phyloP scores from a whole-genome alignment of 1,139 yeast genomes.

The Nadsonia starkeyi-henricii region DNA sequence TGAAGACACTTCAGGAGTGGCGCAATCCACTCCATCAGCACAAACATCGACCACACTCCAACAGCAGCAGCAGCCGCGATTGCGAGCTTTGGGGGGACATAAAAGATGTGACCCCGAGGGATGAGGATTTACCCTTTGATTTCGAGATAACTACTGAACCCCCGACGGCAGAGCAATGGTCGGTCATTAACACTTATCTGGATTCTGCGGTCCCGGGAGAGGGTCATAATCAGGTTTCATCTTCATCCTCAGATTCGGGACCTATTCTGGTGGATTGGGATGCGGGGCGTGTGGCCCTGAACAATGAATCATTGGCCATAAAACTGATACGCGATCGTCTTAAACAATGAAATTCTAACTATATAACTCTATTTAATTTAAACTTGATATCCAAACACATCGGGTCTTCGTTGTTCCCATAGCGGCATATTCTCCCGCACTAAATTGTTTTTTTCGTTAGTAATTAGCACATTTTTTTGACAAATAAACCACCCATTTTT shows the following conservation, averaged over 20 bases:
- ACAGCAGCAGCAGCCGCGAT: too few relatives aligned
- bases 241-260: not conserved
- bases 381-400: constrained; percentile 27
- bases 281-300: not conserved
- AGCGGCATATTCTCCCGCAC: constrained; percentile 64
- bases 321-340: not conserved
- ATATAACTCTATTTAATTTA: constrained; percentile 1
- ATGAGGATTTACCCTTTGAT: not conserved
- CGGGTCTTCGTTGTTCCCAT: constrained; percentile 53
- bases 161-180: not conserved
- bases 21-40: not conserved
- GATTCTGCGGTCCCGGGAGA: too few relatives aligned
- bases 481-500: not conserved
- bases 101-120: too few relatives aligned
- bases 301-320: not conserved
- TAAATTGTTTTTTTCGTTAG: constrained; percentile 9
- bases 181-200: too few relatives aligned
- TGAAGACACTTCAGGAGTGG: not conserved
- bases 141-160: not conserved
- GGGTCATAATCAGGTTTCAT: too few relatives aligned
- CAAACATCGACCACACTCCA: too few relatives aligned
- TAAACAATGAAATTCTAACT: not conserved
- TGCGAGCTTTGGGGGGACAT: too few relatives aligned
- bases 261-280: not conserved
- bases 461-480: not conserved